These are phyloP conservation scores for Silene latifolia DNA, from an alignment of 148 eudicot genomes.

Conservation along the genomic window DNA sequence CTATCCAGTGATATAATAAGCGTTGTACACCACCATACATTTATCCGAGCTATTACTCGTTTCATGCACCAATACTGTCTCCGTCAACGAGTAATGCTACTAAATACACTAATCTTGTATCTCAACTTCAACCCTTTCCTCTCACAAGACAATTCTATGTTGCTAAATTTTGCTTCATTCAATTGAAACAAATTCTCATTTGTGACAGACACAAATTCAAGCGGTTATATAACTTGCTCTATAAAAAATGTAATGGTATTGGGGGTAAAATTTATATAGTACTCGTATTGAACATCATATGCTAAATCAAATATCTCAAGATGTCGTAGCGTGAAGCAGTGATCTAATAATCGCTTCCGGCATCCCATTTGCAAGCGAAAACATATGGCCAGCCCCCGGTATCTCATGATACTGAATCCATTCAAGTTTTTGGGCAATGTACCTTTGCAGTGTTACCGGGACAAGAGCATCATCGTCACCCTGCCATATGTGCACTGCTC, in stretches of 20 bases:
- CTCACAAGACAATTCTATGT: no score
- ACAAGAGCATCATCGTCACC: conserved; percentile 41
- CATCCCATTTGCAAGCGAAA: conserved; percentile 21
- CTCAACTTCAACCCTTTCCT: no score
- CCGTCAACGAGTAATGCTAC: neutral
- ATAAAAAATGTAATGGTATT: no score
- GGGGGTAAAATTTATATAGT: neutral
- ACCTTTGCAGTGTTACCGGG: conserved; percentile 37
- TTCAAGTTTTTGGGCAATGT: conserved; percentile 37
- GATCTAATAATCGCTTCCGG: conserved; percentile 32
- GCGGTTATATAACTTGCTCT: no score
- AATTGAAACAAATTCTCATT: no score
- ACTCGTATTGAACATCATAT: neutral
- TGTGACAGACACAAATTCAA: no score
- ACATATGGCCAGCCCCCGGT: conserved; percentile 34
- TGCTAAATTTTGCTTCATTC: no score
- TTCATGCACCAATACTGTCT: neutral
- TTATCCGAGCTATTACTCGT: no score
- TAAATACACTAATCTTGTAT: no score
- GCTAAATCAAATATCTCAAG: neutral
- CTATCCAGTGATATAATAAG: no score
- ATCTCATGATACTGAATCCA: conserved; percentile 49
- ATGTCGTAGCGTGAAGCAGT: conserved; percentile 5
- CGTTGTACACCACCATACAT: no score
- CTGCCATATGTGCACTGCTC: conserved; percentile 48